Conservation (phyloP, 352 stramenopile species). For the Phytophthora macrochlamydospora region DNA sequence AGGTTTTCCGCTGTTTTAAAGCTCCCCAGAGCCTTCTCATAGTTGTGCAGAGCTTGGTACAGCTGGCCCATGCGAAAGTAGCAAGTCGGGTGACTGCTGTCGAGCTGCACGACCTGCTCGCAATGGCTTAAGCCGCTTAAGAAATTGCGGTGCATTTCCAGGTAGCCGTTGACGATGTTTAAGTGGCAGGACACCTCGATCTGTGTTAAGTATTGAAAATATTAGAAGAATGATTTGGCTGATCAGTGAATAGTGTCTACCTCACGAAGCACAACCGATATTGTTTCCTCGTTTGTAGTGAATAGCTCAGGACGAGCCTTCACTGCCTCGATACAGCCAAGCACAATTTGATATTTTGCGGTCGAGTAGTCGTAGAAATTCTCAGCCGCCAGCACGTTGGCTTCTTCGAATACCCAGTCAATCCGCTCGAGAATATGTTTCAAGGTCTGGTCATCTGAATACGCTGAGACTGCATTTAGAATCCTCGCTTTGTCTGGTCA, state of each 20-base stretch:
- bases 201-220: constrained; percentile 10
- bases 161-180: constrained; percentile 63
- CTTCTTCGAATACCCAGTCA: constrained; percentile 48
- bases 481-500: constrained; percentile 20
- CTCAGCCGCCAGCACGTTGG: constrained; percentile 66
- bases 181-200: constrained; percentile 62
- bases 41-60: constrained; percentile 50
- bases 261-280: constrained; percentile 22
- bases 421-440: constrained; percentile 34
- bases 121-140: constrained; percentile 45
- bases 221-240: background rate
- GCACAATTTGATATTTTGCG: constrained; percentile 53
- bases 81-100: constrained; percentile 34
- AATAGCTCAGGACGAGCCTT: constrained; percentile 17
- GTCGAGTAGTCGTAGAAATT: constrained; percentile 70
- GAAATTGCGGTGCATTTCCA: constrained; percentile 71
- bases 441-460: constrained; percentile 15
- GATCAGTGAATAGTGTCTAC: constrained; percentile 6
- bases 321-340: constrained; percentile 39
- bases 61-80: constrained; percentile 64
- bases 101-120: constrained; percentile 39
- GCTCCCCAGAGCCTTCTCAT: constrained; percentile 50
- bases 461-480: constrained; percentile 9
- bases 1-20: constrained; percentile 25
- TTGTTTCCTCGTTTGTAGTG: constrained; percentile 6